phyloP scores from a whole-genome alignment of 2,329 filamentous ascomycete species.

The Helicocarpus griseus region DNA sequence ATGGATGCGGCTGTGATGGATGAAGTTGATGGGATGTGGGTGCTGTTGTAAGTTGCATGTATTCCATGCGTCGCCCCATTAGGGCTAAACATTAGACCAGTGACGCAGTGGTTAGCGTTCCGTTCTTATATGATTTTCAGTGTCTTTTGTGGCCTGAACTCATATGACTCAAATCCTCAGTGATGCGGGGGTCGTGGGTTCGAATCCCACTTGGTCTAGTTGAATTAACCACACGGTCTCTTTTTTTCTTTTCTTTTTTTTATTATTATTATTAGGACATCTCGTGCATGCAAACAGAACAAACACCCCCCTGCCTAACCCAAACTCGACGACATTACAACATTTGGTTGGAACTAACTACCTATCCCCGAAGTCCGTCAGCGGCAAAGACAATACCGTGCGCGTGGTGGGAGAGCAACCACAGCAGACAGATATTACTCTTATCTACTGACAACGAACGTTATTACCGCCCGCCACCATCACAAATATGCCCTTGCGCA shows the following conservation, averaged over 20 bases:
- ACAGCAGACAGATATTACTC: no score
- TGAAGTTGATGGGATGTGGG: no score
- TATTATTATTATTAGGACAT: no score
- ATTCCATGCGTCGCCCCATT: background rate
- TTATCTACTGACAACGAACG: no score
- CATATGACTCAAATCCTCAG: conserved; percentile 5
- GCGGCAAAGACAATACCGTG: no score
- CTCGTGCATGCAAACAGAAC: no score
- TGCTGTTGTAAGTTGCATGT: background rate
- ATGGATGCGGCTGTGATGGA: no score
- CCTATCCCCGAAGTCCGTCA: no score
- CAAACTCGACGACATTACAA: no score
- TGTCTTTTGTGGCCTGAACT: background rate
- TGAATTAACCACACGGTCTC: conserved; percentile 1
- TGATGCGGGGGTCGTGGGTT: conserved; percentile 8
- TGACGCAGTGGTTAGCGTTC: conserved; percentile 9
- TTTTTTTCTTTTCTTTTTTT: conserved; percentile 1
- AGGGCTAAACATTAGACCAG: conserved; percentile 5
- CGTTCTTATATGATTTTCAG: conserved; percentile 7
- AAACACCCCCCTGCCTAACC: no score
- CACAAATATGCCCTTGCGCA: conserved; percentile 2
- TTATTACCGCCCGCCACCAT: background rate
- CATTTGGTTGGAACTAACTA: no score
- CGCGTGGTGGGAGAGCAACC: no score
- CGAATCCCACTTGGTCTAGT: conserved; percentile 9